Evolutionary conservation across 2,329 filamentous ascomycete species (phyloP).

Genomic region (Parascedosporium putredinis): DNA sequence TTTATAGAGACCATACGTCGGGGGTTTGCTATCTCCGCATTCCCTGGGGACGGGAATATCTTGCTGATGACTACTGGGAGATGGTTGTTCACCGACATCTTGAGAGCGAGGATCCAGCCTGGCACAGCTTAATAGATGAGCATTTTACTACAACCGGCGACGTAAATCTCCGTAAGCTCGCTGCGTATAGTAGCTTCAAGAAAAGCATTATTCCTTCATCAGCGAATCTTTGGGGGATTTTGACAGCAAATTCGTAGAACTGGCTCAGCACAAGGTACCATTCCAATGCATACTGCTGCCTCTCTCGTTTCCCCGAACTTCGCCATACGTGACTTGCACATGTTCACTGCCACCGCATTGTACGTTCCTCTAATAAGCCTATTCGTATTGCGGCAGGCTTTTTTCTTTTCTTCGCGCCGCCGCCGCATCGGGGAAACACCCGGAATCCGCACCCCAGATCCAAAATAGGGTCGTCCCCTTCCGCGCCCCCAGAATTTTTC

Average conservation of each 20-base stretch:
- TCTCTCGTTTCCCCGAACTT: background rate
- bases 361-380: too few relatives aligned
- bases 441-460: background rate
- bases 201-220: background rate
- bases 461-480: too few relatives aligned
- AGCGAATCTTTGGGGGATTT: slow-evolving; percentile 1
- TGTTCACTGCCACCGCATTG: too few relatives aligned
- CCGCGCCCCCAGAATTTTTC: too few relatives aligned
- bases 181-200: background rate
- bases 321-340: too few relatives aligned
- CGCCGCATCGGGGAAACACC: too few relatives aligned
- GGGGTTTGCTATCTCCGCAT: background rate
- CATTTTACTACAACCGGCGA: background rate
- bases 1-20: background rate
- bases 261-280: too few relatives aligned
- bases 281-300: background rate
- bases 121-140: background rate
- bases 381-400: too few relatives aligned
- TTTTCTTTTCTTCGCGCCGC: too few relatives aligned
- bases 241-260: background rate
- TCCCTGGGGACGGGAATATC: background rate
- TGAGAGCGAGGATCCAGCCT: background rate
- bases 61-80: background rate
- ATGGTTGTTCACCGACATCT: background rate
- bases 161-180: background rate